Evolutionary conservation across 2,329 filamentous ascomycete species (phyloP).

Genomic region (Arthrobotrys entomopaga): DNA sequence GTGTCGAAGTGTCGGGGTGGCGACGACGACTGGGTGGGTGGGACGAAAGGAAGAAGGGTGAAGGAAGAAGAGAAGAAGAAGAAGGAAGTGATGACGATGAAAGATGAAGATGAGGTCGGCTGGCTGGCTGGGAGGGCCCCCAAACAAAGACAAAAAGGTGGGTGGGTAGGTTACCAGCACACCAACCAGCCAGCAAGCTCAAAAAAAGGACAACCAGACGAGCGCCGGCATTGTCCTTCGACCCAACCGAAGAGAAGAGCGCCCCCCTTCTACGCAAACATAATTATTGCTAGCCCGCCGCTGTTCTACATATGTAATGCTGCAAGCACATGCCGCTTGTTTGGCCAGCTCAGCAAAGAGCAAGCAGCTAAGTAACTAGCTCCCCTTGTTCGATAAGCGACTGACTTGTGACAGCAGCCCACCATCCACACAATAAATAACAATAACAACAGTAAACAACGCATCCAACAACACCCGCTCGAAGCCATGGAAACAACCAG

Average conservation of each 20-base stretch:
- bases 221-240: not conserved
- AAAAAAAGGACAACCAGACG: no score
- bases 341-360: not conserved
- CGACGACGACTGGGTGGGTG: slow-evolving; percentile 21
- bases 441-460: slow-evolving; percentile 10
- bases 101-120: slow-evolving; percentile 31
- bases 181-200: slow-evolving; percentile 25
- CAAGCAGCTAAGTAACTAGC: not conserved
- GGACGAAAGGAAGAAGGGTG: slow-evolving; percentile 1
- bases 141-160: not conserved
- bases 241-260: slow-evolving; percentile 1
- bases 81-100: slow-evolving; percentile 25
- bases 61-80: slow-evolving; percentile 2
- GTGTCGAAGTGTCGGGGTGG: slow-evolving; percentile 18
- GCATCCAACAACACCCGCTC: slow-evolving; percentile 41
- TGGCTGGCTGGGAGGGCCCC: slow-evolving; percentile 28
- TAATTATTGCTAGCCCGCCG: no score
- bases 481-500: slow-evolving; percentile 40
- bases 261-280: not conserved
- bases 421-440: slow-evolving; percentile 28
- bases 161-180: slow-evolving; percentile 3
- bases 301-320: no score
- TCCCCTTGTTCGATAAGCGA: not conserved
- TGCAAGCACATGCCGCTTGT: slow-evolving; percentile 8
- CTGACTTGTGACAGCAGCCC: slow-evolving; percentile 6